A percentile compares a stretch with the other conserved stretches of the same genome.
Conservation (phyloP, 2,329 filamentous ascomycete genomes). For the Fusarium marasasianum region DNA sequence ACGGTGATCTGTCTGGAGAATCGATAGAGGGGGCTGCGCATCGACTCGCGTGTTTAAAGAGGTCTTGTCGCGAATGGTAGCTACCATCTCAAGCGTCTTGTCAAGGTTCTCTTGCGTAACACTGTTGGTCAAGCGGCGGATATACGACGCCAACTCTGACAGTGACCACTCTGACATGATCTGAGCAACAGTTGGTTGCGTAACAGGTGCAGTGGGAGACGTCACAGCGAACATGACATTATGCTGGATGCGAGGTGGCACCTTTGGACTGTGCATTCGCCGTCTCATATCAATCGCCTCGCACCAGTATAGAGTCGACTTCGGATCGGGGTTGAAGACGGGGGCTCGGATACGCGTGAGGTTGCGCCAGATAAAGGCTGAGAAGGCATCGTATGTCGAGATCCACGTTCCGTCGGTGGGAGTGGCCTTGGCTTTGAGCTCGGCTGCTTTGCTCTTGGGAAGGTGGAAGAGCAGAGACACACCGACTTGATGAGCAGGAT, state of each 20-base stretch:
- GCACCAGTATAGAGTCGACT: conserved; percentile 44
- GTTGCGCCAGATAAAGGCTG: conserved; percentile 54
- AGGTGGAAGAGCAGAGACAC: conserved; percentile 53
- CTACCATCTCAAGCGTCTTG: conserved; percentile 43
- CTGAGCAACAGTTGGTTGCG: conserved; percentile 45
- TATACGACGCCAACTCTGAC: conserved; percentile 47
- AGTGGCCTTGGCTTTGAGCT: conserved; percentile 50
- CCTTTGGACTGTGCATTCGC: conserved; percentile 46
- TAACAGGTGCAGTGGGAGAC: conserved; percentile 39
- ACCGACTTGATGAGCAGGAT: conserved; percentile 42
- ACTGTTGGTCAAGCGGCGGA: conserved; percentile 50
- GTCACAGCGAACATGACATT: conserved; percentile 47
- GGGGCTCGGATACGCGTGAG: conserved; percentile 48
- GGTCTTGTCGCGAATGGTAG: conserved; percentile 50
- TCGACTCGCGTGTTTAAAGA: conserved; percentile 47
- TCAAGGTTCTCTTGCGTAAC: conserved; percentile 46
- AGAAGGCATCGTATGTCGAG: conserved; percentile 57
- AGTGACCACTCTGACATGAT: conserved; percentile 50
- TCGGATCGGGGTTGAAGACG: conserved; percentile 46
- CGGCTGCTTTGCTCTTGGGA: conserved; percentile 53
- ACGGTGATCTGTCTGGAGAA: conserved; percentile 50
- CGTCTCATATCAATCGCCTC: conserved; percentile 52
- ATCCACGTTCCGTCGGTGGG: conserved; percentile 52
- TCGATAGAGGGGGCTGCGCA: conserved; percentile 48
- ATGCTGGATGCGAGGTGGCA: conserved; percentile 48